A percentile compares a stretch with the other conserved stretches of the same genome.
phyloP scores from a whole-genome alignment of 495 filamentous ascomycete species.

The Tuber umbilicatum region DNA sequence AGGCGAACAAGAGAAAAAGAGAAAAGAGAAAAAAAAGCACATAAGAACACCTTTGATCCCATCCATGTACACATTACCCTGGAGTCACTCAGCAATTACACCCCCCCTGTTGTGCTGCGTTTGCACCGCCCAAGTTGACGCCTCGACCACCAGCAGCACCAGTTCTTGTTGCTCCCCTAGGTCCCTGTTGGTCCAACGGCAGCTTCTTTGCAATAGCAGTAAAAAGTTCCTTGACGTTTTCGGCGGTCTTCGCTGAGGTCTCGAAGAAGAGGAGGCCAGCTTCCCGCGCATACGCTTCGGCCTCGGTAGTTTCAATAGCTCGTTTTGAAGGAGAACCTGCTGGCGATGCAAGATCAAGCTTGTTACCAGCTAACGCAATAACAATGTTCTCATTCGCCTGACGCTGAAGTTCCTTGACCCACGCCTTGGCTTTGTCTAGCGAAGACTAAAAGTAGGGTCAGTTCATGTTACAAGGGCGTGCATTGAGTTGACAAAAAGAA shows the following conservation, averaged over 20 bases:
- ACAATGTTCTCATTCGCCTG: conserved; percentile 99
- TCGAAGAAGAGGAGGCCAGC: conserved; percentile 94
- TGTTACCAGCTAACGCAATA: conserved; percentile 96
- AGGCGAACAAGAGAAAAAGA: conserved; percentile 32
- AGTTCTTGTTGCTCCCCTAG: conserved; percentile 68
- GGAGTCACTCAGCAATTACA: conserved; percentile 40
- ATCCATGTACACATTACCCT: conserved; percentile 35
- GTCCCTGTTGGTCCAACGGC: conserved; percentile 87
- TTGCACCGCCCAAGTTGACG: conserved; percentile 37
- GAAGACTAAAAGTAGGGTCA: conserved; percentile 58
- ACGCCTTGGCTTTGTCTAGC: conserved; percentile 95
- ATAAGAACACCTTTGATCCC: conserved; percentile 33
- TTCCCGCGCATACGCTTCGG: conserved; percentile 89
- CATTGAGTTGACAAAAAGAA: not conserved
- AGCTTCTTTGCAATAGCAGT: conserved; percentile 97
- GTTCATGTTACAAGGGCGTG: conserved; percentile 4
- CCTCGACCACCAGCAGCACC: conserved; percentile 45
- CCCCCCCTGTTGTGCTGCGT: conserved; percentile 35
- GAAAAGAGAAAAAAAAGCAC: conserved; percentile 41
- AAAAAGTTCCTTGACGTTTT: conserved; percentile 92
- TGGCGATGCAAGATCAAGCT: conserved; percentile 71
- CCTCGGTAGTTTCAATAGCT: conserved; percentile 78
- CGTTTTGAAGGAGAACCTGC: conserved; percentile 77
- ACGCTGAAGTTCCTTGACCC: conserved; percentile 98
- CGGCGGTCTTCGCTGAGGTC: conserved; percentile 91